These are phyloP conservation scores for Oidiodendron maius DNA, from an alignment of 495 filamentous ascomycete species.

Conservation along the genomic window DNA sequence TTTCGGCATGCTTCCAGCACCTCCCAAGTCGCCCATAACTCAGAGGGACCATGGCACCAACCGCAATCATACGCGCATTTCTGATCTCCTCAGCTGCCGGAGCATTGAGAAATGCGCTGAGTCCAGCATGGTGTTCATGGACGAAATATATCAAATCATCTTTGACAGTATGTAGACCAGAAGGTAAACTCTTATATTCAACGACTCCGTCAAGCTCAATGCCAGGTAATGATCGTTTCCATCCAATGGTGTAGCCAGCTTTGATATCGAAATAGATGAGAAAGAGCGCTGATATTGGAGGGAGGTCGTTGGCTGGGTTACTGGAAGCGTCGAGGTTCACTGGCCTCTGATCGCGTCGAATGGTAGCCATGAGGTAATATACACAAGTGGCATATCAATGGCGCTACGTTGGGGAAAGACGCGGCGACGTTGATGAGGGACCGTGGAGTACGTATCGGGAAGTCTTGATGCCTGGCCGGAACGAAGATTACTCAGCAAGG, in stretches of 20 bases:
- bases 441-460: too few relatives aligned
- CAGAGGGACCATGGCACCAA: constrained; percentile 80
- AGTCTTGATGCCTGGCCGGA: too few relatives aligned
- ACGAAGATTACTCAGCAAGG: too few relatives aligned
- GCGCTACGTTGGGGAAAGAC: background rate
- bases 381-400: constrained; percentile 13
- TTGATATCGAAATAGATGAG: constrained; percentile 83
- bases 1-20: constrained; percentile 81
- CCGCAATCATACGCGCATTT: constrained; percentile 88
- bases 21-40: constrained; percentile 83
- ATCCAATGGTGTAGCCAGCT: constrained; percentile 78
- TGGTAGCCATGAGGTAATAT: constrained; percentile 37
- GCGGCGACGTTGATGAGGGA: background rate
- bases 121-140: constrained; percentile 72
- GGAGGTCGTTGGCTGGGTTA: constrained; percentile 41
- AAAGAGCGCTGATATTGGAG: constrained; percentile 77
- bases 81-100: constrained; percentile 69
- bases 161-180: constrained; percentile 81
- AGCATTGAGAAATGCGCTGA: constrained; percentile 87
- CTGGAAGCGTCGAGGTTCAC: constrained; percentile 35
- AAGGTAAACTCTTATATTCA: constrained; percentile 92
- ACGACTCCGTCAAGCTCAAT: constrained; percentile 83
- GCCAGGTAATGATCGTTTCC: constrained; percentile 67
- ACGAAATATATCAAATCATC: constrained; percentile 93
- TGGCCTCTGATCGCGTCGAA: constrained; percentile 43